These are phyloP conservation scores for Trypanosoma theileri DNA, from an alignment of 208 protist species.

Conservation along the genomic window DNA sequence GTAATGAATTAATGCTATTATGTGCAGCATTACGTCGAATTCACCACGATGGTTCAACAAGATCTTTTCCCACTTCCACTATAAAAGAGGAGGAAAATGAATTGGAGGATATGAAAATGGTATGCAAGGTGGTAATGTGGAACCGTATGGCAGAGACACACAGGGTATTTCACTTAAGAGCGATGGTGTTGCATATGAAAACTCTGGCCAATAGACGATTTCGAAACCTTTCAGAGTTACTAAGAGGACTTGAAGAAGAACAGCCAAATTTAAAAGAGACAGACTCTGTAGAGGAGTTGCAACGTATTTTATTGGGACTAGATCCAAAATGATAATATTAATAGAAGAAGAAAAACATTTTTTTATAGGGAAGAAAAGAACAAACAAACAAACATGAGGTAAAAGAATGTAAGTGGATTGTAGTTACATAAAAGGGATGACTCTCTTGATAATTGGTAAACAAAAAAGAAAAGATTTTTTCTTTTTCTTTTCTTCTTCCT, in stretches of 20 bases:
- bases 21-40: slow-evolving; percentile 32
- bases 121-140: slow-evolving; percentile 57
- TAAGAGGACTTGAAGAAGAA: slow-evolving; percentile 35
- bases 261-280: slow-evolving; percentile 45
- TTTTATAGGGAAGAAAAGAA: not conserved
- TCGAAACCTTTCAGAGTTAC: slow-evolving; percentile 31
- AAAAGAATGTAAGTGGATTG: too few relatives aligned
- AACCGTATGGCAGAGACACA: slow-evolving; percentile 44
- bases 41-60: not conserved
- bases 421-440: not conserved
- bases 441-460: too few relatives aligned
- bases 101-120: slow-evolving; percentile 29
- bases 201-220: slow-evolving; percentile 64
- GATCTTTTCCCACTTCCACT: not conserved
- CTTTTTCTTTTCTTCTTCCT: too few relatives aligned
- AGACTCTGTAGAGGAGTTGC: slow-evolving; percentile 60
- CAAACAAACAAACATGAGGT: slow-evolving; percentile 2
- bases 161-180: slow-evolving; percentile 50
- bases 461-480: too few relatives aligned
- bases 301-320: slow-evolving; percentile 30
- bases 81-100: slow-evolving; percentile 29
- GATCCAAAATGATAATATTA: not conserved
- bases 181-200: slow-evolving; percentile 69
- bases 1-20: slow-evolving; percentile 59
- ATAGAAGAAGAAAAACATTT: slow-evolving; percentile 8